Conservation (phyloP, 2,329 filamentous ascomycete genomes). For the Cladosporium velox region DNA sequence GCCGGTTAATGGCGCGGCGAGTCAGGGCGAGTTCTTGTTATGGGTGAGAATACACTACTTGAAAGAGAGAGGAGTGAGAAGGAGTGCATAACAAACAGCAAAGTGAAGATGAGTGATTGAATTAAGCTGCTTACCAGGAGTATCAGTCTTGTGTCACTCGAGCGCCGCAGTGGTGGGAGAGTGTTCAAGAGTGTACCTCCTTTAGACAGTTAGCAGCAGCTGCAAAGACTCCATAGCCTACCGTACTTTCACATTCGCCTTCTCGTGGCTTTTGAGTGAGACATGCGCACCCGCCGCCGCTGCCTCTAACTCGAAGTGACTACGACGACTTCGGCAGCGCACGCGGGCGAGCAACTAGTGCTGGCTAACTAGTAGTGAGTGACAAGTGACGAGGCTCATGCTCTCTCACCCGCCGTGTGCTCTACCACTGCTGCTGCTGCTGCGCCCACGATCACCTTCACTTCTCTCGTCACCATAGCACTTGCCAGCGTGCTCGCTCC, state of each 20-base stretch:
- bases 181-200: neutral
- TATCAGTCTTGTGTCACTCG: neutral
- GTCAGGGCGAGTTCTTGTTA: neutral
- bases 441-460: neutral
- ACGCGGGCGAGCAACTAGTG: neutral
- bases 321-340: neutral
- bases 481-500: neutral
- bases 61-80: too few species aligned
- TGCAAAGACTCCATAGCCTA: neutral
- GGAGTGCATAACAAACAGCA: too few species aligned
- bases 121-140: too few species aligned
- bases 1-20: neutral
- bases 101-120: too few species aligned
- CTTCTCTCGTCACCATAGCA: neutral
- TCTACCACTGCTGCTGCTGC: neutral
- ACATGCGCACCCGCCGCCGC: neutral
- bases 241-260: neutral
- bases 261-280: slow-evolving; percentile 3
- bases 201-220: neutral
- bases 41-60: neutral
- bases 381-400: neutral
- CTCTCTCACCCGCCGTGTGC: neutral
- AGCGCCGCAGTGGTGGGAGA: neutral
- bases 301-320: neutral
- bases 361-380: neutral